Evolutionary conservation across 2,329 filamentous ascomycete species (phyloP), one percentile per base, ranked within the genome.

Genomic region (Colletotrichum sp.): DNA sequence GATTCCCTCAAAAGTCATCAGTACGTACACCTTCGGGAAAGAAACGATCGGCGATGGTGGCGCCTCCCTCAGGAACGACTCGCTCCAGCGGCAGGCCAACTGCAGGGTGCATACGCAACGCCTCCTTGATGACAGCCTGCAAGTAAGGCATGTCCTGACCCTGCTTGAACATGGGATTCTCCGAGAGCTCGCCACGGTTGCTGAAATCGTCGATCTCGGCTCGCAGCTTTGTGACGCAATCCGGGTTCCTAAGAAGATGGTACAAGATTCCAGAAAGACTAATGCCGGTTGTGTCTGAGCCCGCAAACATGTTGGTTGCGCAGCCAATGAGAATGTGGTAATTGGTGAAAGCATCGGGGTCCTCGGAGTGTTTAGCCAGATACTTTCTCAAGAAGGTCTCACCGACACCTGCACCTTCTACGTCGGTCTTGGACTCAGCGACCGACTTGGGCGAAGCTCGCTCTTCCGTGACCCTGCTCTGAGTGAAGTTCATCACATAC

Each of bases 41-140:
- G 34, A 79, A 80, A 1, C 74, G 29, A 0, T 80, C 82, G 3
- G 81, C 81, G 8, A 90, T 81, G 8, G 83, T 81, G 0, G 82
- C 81, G 0, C 89, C 88, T 0, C 82, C 84, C 4, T 81, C 70
- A 0, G 88, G 87, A 0, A 89, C 87, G 1, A 84, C 81, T 6
- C 89, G 83, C 77, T 86, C 86, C n/a, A 90, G 79, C 5, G 87
- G 85, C 13, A 90, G 78, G 6, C 86, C 87, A 0, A 84, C 84
- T 0, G 87, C 85, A 2, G 88, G 83, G 64, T 89, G 86, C 24
- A 90, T 79, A 16, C 89, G 84, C 21, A 90, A 78, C 0, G 86
- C 85, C 77, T 90, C 89, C 66, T 89, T 89, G 51, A 90, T 85
- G 5, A 87, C 84, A 1, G 88, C 88, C 72, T 90, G 85, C 18